Percentiles rank a stretch among this genome's conserved stretches.
phyloP scores from a whole-genome alignment of 331 rosid species.

The Malus hybrid region DNA sequence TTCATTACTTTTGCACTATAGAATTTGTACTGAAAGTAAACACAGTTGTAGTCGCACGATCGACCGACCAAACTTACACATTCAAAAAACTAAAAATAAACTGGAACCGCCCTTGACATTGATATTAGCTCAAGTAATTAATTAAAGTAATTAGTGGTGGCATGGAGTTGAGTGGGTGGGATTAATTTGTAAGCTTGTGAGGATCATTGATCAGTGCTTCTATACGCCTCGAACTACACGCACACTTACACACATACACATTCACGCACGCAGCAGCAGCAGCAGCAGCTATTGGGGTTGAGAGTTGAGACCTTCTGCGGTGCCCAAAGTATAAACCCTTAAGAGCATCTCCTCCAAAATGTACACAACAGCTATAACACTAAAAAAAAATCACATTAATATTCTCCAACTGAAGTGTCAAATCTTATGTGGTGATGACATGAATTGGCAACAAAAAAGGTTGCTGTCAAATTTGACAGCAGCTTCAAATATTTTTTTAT shows the following conservation, averaged over 20 bases:
- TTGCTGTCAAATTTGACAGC: too few relatives aligned
- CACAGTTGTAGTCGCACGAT: background rate
- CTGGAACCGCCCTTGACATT: background rate
- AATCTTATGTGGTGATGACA: too few relatives aligned
- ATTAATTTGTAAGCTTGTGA: background rate
- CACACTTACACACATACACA: background rate
- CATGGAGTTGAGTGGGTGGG: background rate
- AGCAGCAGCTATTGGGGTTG: too few relatives aligned
- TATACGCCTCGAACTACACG: constrained; percentile 41
- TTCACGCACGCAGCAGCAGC: constrained; percentile 5
- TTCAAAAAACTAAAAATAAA: too few relatives aligned
- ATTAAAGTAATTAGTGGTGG: background rate
- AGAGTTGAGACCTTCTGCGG: too few relatives aligned
- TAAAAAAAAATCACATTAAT: too few relatives aligned
- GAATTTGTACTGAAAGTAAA: background rate
- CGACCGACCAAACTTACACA: background rate
- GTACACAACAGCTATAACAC: too few relatives aligned
- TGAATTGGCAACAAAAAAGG: too few relatives aligned
- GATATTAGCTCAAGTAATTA: background rate
- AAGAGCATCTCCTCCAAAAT: too few relatives aligned
- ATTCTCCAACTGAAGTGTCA: too few relatives aligned
- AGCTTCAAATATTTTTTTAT: too few relatives aligned
- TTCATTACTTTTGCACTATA: background rate
- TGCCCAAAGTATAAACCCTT: too few relatives aligned
- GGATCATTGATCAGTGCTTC: background rate